Conservation (phyloP, 306 rosid genomes). For the Inga leiocalycina region DNA sequence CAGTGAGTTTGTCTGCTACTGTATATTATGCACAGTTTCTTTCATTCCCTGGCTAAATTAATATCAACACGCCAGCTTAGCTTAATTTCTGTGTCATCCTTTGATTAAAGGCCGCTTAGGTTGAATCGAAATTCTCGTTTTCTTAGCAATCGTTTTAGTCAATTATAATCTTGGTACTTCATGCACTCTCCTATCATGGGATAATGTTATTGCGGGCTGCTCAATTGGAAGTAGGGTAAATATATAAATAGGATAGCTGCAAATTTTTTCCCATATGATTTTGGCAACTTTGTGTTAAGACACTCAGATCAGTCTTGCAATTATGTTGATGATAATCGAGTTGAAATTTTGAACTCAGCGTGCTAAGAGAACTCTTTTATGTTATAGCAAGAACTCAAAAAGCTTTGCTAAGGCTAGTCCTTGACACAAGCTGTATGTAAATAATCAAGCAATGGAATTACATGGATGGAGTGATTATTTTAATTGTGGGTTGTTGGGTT, state of each 20-base stretch:
- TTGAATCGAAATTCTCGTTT: neutral
- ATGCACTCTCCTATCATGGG: neutral
- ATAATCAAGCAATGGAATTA: neutral
- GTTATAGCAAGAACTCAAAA: too few species aligned
- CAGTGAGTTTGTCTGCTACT: conserved; percentile 26
- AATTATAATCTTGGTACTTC: neutral
- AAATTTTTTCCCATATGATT: neutral
- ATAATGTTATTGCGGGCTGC: neutral
- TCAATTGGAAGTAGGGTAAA: neutral
- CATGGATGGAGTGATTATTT: neutral
- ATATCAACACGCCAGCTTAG: conserved; percentile 6
- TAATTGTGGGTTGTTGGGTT: neutral
- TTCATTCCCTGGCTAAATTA: conserved; percentile 15
- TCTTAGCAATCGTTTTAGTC: conserved; percentile 7
- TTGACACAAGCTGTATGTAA: too few species aligned
- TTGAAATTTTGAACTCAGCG: neutral
- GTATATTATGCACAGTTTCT: conserved; percentile 23
- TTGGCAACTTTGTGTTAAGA: neutral
- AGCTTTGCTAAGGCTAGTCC: neutral
- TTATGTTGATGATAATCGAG: neutral
- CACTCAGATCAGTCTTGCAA: neutral
- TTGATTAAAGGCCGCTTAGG: conserved; percentile 15
- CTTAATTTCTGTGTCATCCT: neutral
- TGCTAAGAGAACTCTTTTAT: neutral
- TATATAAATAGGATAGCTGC: neutral